phyloP scores from a whole-genome alignment of 2,329 filamentous ascomycete species.

The Botrytis elliptica region DNA sequence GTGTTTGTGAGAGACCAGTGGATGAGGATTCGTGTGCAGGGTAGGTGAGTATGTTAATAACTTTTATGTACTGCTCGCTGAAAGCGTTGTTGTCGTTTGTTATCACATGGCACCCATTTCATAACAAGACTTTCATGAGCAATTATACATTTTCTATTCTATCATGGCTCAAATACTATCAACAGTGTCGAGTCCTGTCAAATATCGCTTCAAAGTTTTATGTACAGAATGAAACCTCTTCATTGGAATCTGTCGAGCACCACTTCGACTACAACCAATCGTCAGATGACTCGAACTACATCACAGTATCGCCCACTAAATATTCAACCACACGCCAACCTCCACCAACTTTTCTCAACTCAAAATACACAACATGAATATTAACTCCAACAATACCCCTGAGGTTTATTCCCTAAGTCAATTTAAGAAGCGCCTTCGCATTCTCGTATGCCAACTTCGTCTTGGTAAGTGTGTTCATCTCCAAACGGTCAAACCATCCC shows the following conservation, averaged over 20 bases:
- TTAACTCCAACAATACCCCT: neutral
- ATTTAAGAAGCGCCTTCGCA: conserved; percentile 16
- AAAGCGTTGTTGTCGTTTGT: neutral
- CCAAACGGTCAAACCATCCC: conserved; percentile 27
- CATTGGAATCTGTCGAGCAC: neutral
- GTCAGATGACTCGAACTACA: too few relatives aligned
- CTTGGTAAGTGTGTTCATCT: conserved; percentile 22
- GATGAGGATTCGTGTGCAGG: neutral
- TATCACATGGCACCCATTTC: neutral
- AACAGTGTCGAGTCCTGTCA: neutral
- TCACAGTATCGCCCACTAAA: neutral
- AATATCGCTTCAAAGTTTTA: neutral
- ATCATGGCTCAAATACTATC: neutral
- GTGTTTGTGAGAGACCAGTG: neutral
- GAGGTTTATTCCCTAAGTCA: neutral
- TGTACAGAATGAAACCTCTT: neutral
- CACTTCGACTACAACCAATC: too few relatives aligned
- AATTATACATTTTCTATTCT: neutral
- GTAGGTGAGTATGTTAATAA: neutral
- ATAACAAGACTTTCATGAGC: too few relatives aligned
- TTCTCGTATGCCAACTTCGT: conserved; percentile 25
- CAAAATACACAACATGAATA: neutral
- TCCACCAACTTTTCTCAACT: neutral
- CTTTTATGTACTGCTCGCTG: neutral
- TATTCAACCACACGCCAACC: too few relatives aligned